phyloP scores from a whole-genome alignment of 805 yeast species.

The Cyberlindnera petersonii region DNA sequence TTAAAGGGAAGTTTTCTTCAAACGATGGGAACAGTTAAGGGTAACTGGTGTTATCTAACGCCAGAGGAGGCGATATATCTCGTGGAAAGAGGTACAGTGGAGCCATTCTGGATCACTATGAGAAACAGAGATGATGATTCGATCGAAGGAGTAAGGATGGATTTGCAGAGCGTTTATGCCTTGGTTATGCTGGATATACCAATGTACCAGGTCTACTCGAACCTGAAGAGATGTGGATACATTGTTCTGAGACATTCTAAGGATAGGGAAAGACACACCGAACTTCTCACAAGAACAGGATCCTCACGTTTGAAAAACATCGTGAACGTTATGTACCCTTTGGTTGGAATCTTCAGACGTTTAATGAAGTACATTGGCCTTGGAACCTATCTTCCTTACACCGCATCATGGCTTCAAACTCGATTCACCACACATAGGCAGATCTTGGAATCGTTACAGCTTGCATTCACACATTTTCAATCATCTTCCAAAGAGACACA shows the following conservation, averaged over 20 bases:
- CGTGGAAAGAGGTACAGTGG: conserved; percentile 72
- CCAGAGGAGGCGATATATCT: conserved; percentile 73
- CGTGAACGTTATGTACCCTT: not conserved
- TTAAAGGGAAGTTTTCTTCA: conserved; percentile 72
- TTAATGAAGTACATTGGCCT: conserved; percentile 6
- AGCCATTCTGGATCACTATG: conserved; percentile 30
- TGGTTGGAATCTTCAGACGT: not conserved
- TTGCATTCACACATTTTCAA: conserved; percentile 19
- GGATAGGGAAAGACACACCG: conserved; percentile 2
- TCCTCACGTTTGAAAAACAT: not conserved
- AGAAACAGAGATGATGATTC: conserved; percentile 31
- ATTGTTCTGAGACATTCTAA: conserved; percentile 41
- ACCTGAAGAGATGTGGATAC: conserved; percentile 76
- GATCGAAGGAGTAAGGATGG: conserved; percentile 30
- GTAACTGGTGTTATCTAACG: conserved; percentile 47
- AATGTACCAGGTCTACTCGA: conserved; percentile 62
- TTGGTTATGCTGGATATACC: conserved; percentile 45
- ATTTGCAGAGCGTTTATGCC: conserved; percentile 62
- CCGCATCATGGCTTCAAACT: conserved; percentile 18
- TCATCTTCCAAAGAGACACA: conserved; percentile 6
- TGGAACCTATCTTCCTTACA: conserved; percentile 13
- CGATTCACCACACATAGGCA: conserved; percentile 25
- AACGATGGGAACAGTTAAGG: conserved; percentile 58
- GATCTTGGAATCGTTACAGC: conserved; percentile 29
- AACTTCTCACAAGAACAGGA: not conserved